A percentile compares a stretch with the other conserved stretches of the same genome.
Conservation (phyloP, 2,329 filamentous ascomycete species). For the Metarhizium anisopliae region DNA sequence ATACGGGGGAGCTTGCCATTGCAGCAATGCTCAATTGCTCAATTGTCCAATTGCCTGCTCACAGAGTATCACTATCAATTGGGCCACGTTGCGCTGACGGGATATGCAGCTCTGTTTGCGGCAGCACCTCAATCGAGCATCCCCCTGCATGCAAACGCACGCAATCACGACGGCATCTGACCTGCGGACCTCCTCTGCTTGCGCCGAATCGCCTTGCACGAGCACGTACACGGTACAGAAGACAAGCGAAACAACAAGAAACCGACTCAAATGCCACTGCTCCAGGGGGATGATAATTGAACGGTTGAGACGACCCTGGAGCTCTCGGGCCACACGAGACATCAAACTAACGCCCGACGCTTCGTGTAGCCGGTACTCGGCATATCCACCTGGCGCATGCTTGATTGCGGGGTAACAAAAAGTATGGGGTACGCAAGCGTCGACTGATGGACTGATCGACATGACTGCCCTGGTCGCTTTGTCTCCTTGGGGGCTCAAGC, state of each 20-base stretch:
- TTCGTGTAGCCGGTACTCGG: slow-evolving; percentile 9
- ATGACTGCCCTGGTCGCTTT: neutral
- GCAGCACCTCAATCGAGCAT: neutral
- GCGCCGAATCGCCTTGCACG: neutral
- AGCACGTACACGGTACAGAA: too few relatives aligned
- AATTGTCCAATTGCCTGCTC: neutral
- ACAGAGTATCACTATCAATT: too few relatives aligned
- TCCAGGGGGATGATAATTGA: too few relatives aligned
- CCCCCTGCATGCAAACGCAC: neutral
- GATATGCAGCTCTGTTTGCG: neutral
- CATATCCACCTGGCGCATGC: slow-evolving; percentile 4
- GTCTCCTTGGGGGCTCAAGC: neutral
- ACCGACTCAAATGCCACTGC: too few relatives aligned
- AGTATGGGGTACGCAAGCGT: slow-evolving; percentile 12
- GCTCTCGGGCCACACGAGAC: too few relatives aligned
- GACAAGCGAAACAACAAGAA: too few relatives aligned
- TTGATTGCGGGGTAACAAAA: slow-evolving; percentile 12
- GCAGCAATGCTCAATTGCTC: neutral
- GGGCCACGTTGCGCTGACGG: neutral
- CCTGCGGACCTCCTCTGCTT: neutral
- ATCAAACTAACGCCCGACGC: too few relatives aligned
- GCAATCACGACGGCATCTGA: neutral
- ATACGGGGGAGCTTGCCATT: neutral
- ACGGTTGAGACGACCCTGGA: too few relatives aligned
- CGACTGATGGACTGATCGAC: too few relatives aligned